phyloP scores from a whole-genome alignment of 331 rosid genomes.

The Acacia concinna region DNA sequence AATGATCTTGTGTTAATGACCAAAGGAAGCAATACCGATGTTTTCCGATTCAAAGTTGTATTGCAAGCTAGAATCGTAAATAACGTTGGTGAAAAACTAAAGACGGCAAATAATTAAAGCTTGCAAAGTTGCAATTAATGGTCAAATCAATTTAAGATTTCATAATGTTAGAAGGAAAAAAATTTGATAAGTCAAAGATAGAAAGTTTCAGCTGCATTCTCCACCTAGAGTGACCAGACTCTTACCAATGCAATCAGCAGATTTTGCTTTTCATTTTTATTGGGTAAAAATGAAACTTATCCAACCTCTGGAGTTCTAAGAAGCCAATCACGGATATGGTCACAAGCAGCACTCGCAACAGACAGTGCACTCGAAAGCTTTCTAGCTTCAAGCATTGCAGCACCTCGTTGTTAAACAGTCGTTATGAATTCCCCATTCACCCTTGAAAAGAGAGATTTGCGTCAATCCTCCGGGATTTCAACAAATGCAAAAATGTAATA shows the following conservation, averaged over 20 bases:
- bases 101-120: too few relatives aligned
- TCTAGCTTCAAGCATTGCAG: conserved; percentile 84
- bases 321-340: conserved; percentile 87
- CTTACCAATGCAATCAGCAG: too few relatives aligned
- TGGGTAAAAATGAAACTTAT: not conserved
- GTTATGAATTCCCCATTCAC: conserved; percentile 64
- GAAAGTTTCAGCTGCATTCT: not conserved
- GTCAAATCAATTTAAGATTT: too few relatives aligned
- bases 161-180: not conserved
- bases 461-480: conserved; percentile 11
- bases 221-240: too few relatives aligned
- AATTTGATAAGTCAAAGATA: not conserved
- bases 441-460: conserved; percentile 35
- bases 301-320: conserved; percentile 74
- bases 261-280: too few relatives aligned
- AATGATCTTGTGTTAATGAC: too few relatives aligned
- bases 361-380: conserved; percentile 79
- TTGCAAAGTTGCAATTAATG: too few relatives aligned
- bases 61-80: too few relatives aligned
- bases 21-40: too few relatives aligned
- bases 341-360: conserved; percentile 88
- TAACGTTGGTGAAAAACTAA: too few relatives aligned
- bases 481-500: not conserved
- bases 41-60: too few relatives aligned
- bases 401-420: conserved; percentile 83